Base-by-base conservation (phyloP, 768 basidiomycete genomes). In the Psilocybe subaeruginosa region DNA sequence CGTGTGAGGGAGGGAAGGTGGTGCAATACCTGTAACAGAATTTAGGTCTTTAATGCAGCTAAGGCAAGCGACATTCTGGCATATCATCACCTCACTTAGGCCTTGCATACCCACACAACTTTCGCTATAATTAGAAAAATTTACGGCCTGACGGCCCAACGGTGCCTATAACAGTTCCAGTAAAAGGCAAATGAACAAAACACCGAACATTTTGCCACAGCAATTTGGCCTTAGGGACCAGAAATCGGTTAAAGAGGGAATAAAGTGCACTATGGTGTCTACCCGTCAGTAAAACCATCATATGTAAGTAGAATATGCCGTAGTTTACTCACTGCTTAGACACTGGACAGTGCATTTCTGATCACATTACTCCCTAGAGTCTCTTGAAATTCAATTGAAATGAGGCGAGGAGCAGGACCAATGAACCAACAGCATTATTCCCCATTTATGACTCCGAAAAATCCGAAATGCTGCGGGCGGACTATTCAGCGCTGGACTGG, bases 101-200 rank as follows among this genome's bases (percentile, higher is more conserved):
- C 9, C 16, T 5, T n/a, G n/a, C 9, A 35, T 37, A 6, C 30
- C 31, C 51, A 35, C 51, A 53, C 51, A 33, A 37, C 29, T 16
- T 43, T 29, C 11, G 39, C 31, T 41, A 56, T 56, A 45, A 46
- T 56, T 56, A 56, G 39, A 46, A 39, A 29, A 17, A 16, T 19
- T 16, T 14, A 56, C 54, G 54, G 54, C 54, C 43, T 56, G 29
- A 45, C 54, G 54, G 54, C 54, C 45, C 39, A 41, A 43, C 39
- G 54, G 54, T 56, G 54, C 54, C 54, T 56, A 46, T 56, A 56
- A 45, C 54, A 12, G 45, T 27, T 56, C 54, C 54, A 45, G 8
- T 17, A 56, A 56, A 56, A 39, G 54, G 17, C 29, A 56, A 56
- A 43, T 19, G 19, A 41, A 29, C 3, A 29, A n/a, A 30, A 55